phyloP scores from a whole-genome alignment of 164 flowering plant species.

The Nelumbo lutea region DNA sequence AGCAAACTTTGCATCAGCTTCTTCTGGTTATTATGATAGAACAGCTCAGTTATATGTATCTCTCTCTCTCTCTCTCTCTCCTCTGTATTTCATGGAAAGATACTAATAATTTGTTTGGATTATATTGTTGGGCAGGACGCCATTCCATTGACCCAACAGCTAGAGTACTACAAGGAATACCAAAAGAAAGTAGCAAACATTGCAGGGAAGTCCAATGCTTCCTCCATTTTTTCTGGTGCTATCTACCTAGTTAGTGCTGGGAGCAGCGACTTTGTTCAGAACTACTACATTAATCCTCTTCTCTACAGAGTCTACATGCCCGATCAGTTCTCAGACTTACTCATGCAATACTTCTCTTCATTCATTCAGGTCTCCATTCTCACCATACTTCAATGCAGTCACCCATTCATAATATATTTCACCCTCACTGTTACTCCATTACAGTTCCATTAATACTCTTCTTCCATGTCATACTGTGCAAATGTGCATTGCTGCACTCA shows the following conservation, averaged over 20 bases:
- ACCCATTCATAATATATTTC: no score
- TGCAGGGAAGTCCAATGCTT: slow-evolving; percentile 55
- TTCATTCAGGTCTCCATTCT: slow-evolving; percentile 51
- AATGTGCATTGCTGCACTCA: no score
- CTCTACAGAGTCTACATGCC: slow-evolving; percentile 42
- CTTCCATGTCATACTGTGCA: no score
- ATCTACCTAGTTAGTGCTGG: slow-evolving; percentile 81
- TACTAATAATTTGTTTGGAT: not conserved
- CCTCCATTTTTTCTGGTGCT: slow-evolving; percentile 46
- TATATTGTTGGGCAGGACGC: slow-evolving; percentile 39
- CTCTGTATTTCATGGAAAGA: not conserved
- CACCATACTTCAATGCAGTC: not conserved
- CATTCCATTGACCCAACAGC: slow-evolving; percentile 59
- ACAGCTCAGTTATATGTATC: slow-evolving; percentile 69
- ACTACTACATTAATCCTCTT: slow-evolving; percentile 60
- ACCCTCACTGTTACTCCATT: no score
- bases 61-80: slow-evolving; percentile 13
- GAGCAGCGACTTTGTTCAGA: slow-evolving; percentile 82
- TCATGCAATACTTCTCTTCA: slow-evolving; percentile 47
- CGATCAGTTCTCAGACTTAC: slow-evolving; percentile 61
- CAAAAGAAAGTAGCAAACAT: slow-evolving; percentile 43
- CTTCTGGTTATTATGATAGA: slow-evolving; percentile 65
- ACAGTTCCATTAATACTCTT: no score
- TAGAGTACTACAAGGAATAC: slow-evolving; percentile 65
- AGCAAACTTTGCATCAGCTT: slow-evolving; percentile 87